Evolutionary conservation across 768 basidiomycete species (phyloP), one percentile per base, ranked within the genome.

Genomic region (Suillus luteus): DNA sequence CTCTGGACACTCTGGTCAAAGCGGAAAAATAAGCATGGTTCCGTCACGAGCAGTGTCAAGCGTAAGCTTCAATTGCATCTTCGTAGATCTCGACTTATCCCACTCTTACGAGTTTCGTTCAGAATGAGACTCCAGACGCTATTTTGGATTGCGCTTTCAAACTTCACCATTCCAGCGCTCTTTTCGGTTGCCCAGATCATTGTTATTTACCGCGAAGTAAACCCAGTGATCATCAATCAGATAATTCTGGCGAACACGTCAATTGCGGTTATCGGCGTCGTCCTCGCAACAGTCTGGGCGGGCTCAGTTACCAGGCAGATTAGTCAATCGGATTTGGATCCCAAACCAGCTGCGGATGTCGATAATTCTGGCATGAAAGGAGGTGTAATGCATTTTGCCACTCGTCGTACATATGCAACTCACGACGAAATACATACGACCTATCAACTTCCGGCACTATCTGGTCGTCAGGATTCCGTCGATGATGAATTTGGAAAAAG

Each of bases 271-370:
- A 71, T 74, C 24, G 76, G 75, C 40, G 75, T 73, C 54, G 75
- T 72, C 11, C 74, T 76, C 35, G 76, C 75, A 2, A 77, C 73
- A 12, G 70, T 76, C 15, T 77, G 75, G 75, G 63, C 68, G 1
- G 71, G 69, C 40, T 51, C 62, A 14, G 57, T 60, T 9, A 61
- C 64, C 24, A 49, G 22, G n/a, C 52, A 48, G 43, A 49, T 64
- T 3, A 46, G 40, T 41, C 24, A 43, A 8, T 35, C 37, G 24
- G n/a, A 35, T 11, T 59, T 27, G 27, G 2, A 27, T 27, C 27
- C 40, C 10, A 10, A 35, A n/a, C 19, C 19, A 14, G 40, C 22
- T 51, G 59, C 51, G 12, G 22, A 48, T 27, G 24, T 61, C 37
- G 46, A 61, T 31, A 61, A 31, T 37, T 37, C 33, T 37, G 31